Percentiles rank a stretch among this genome's conserved stretches.
phyloP scores from a whole-genome alignment of 768 basidiomycete species.

The Kwoniella europaea region DNA sequence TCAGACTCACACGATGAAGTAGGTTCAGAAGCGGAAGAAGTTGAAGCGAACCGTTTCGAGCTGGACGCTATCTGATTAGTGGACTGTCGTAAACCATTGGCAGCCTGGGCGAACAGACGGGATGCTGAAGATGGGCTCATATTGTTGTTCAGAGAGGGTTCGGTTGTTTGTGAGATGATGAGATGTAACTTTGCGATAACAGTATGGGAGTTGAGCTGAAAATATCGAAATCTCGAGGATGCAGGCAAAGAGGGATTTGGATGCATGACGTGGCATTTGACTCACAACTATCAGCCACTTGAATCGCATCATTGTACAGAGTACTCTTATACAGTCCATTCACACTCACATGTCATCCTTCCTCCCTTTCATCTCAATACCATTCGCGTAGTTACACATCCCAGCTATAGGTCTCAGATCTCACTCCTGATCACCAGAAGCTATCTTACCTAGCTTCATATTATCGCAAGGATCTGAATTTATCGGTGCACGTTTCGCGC shows the following conservation, averaged over 20 bases:
- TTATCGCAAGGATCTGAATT: too few species aligned
- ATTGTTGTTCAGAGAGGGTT: background rate
- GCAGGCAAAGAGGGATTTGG: background rate
- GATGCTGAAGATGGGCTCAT: conserved; percentile 14
- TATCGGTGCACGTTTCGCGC: background rate
- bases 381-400: background rate
- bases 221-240: background rate
- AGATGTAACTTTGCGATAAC: background rate
- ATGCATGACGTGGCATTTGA: background rate
- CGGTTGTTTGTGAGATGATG: background rate
- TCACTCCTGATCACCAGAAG: background rate
- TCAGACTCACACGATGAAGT: conserved; percentile 17
- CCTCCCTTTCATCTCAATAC: background rate
- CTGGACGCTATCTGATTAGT: conserved; percentile 2
- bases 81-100: conserved; percentile 12
- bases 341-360: background rate
- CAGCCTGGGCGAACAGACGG: conserved; percentile 13
- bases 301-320: too few species aligned
- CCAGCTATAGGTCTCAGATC: background rate
- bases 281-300: background rate
- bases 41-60: conserved; percentile 18
- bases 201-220: background rate
- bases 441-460: background rate
- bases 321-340: background rate
- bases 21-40: conserved; percentile 15